A percentile compares a stretch with the other conserved stretches of the same genome.
Evolutionary conservation across 495 filamentous ascomycete genomes (phyloP).

Genomic region (Penicillium bovifimosum): DNA sequence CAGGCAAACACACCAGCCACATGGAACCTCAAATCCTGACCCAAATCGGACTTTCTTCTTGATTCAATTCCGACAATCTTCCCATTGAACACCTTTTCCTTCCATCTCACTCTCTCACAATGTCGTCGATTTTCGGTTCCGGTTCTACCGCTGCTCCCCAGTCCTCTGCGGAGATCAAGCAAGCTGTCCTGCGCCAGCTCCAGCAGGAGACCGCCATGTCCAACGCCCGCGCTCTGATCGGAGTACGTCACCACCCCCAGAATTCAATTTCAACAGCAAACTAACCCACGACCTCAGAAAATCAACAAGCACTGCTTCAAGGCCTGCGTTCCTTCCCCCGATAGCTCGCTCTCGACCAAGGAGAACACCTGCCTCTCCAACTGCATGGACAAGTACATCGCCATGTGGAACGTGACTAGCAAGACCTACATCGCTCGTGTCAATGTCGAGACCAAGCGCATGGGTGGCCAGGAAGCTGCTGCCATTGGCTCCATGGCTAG

Average conservation of each 20-base stretch:
- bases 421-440: slow-evolving; percentile 67
- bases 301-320: slow-evolving; percentile 97
- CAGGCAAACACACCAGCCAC: slow-evolving; percentile 25
- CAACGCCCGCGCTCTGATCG: slow-evolving; percentile 71
- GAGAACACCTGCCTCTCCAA: slow-evolving; percentile 73
- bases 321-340: slow-evolving; percentile 82
- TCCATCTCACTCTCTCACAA: slow-evolving; percentile 16
- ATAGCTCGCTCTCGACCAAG: slow-evolving; percentile 62
- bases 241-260: slow-evolving; percentile 45
- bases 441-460: slow-evolving; percentile 52
- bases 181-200: slow-evolving; percentile 65
- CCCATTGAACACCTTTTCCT: slow-evolving; percentile 1
- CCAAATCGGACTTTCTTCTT: slow-evolving; percentile 8
- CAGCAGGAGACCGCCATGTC: slow-evolving; percentile 65
- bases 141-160: slow-evolving; percentile 25
- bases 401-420: slow-evolving; percentile 82
- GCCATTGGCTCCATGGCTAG: slow-evolving; percentile 27
- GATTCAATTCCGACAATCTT: neutral
- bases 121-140: slow-evolving; percentile 36
- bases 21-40: slow-evolving; percentile 7
- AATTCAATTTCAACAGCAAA: neutral
- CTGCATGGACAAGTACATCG: slow-evolving; percentile 98
- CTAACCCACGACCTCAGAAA: slow-evolving; percentile 53
- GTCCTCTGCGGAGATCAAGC: slow-evolving; percentile 58
- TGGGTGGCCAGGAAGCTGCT: slow-evolving; percentile 24